phyloP scores from a whole-genome alignment of 805 yeast genomes.

The Candida oleophila region DNA sequence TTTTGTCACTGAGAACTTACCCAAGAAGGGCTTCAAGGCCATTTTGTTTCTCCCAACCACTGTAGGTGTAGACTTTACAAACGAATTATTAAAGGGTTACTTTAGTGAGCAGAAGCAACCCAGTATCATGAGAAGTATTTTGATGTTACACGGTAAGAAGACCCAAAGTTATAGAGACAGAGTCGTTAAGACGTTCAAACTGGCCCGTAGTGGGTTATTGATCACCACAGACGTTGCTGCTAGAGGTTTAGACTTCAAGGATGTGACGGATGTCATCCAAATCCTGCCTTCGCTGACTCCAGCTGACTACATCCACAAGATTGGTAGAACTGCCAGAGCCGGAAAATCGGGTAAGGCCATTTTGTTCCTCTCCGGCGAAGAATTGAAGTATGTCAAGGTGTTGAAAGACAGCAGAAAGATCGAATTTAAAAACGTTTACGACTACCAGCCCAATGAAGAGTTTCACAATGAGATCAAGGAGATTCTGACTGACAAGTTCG shows the following conservation, averaged over 20 bases:
- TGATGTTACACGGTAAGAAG: conserved; percentile 67
- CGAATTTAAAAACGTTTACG: conserved; percentile 45
- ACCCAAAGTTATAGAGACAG: conserved; percentile 67
- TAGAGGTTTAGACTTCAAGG: conserved; percentile 94
- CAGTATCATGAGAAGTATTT: conserved; percentile 13
- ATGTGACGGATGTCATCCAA: conserved; percentile 83
- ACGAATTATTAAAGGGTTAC: conserved; percentile 18
- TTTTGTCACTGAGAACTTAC: conserved; percentile 43
- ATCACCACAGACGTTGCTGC: conserved; percentile 93
- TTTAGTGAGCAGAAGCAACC: conserved; percentile 20
- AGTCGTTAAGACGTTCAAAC: conserved; percentile 50
- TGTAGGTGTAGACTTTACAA: conserved; percentile 59
- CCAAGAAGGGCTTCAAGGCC: conserved; percentile 60
- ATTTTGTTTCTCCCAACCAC: conserved; percentile 83
- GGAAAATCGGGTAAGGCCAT: conserved; percentile 76
- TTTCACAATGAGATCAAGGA: conserved; percentile 14
- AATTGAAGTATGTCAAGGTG: conserved; percentile 51
- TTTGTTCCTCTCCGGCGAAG: conserved; percentile 55
- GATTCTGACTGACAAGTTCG: conserved; percentile 9
- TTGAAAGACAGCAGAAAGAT: conserved; percentile 54
- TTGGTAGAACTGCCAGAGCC: conserved; percentile 96
- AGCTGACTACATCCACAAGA: conserved; percentile 85
- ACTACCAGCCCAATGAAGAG: conserved; percentile 32
- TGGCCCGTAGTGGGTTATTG: conserved; percentile 50
- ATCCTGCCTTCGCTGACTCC: conserved; percentile 71